Evolutionary conservation across 768 basidiomycete genomes (phyloP).

Genomic region (Pluteus cervinus): DNA sequence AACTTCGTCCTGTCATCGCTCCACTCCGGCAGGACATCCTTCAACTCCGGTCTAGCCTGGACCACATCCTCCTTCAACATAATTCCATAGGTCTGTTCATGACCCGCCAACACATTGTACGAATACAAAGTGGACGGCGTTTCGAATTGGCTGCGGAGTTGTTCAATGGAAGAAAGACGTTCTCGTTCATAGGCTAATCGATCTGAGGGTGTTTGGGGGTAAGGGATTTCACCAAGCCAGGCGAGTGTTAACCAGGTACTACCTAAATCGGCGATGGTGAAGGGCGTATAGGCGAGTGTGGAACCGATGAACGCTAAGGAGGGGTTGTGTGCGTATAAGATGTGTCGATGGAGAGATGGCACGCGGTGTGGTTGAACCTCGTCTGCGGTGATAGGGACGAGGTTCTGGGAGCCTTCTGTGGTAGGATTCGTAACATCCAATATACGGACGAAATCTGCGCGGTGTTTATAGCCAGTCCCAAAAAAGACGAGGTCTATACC

Average conservation of each 20-base stretch:
- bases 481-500: slow-evolving; percentile 38
- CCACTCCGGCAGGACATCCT: slow-evolving; percentile 27
- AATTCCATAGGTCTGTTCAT: slow-evolving; percentile 30
- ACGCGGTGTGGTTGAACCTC: slow-evolving; percentile 28
- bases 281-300: slow-evolving; percentile 38
- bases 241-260: slow-evolving; percentile 43
- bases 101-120: slow-evolving; percentile 28
- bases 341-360: slow-evolving; percentile 37
- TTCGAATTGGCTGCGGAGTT: slow-evolving; percentile 11
- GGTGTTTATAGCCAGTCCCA: slow-evolving; percentile 41
- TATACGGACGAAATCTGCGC: slow-evolving; percentile 35
- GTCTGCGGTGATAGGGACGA: slow-evolving; percentile 22
- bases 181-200: slow-evolving; percentile 31
- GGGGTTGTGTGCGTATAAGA: slow-evolving; percentile 40
- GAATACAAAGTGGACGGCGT: slow-evolving; percentile 26
- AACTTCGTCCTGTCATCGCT: slow-evolving; percentile 22
- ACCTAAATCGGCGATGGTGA: slow-evolving; percentile 40
- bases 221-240: slow-evolving; percentile 25
- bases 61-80: slow-evolving; percentile 28
- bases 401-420: slow-evolving; percentile 3
- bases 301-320: slow-evolving; percentile 41
- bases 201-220: slow-evolving; percentile 26
- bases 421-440: slow-evolving; percentile 9
- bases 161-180: slow-evolving; percentile 23
- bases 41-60: slow-evolving; percentile 20